Base-by-base conservation (phyloP, 1,139 yeast genomes). In the Yamadazyma aaseri region DNA sequence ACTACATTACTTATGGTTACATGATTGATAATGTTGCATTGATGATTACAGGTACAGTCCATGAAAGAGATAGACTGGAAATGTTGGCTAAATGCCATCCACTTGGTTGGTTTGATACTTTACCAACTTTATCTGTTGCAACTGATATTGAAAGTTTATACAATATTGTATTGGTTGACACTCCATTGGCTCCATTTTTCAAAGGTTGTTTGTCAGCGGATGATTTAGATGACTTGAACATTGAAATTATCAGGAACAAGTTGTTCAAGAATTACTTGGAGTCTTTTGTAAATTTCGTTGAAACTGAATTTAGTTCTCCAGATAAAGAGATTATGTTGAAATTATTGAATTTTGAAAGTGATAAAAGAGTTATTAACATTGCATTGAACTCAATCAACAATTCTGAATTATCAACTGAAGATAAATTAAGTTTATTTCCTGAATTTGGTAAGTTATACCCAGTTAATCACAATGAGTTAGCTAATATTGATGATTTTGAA, bases 1-100 rank as follows among this genome's bases (percentile, higher is more conserved):
- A 94, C 58, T 94, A 69, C 60, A 87, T 94, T 55, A 82, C 94
- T 29, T 92, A 89, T 58, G 95, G 97, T 9, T 94, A 94, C 65
- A 94, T 94, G 99, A 94, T 94, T 56, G 98, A 94, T 65, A 94
- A 94, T 58, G 96, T 92, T 29, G 86, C 94, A 18, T 72, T 94
- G 53, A 85, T 94, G 83, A 90, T 94, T 52, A 90, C 97, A 1
- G 99, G 99, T 23, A 89, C 98, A 0, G 77, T 92, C 42, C 98
- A 94, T 56, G 96, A 90, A 53, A 78, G 97, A 53, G 96, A 94
- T 59, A 79, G 86, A 55, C 66, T 79, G 31, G 98, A 92, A 53
- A 82, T 92, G 39, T 73, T 92, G 52, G 78, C 79, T 40, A 81
- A 96, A 56, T 87, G 97, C 58, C 96, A 92, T 56, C 98, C 98